Percentiles rank a stretch among this genome's conserved stretches.
These are phyloP conservation scores for Coemansia pectinata DNA, from an alignment of 192 early-diverging fungal genomes.

Conservation along the genomic window DNA sequence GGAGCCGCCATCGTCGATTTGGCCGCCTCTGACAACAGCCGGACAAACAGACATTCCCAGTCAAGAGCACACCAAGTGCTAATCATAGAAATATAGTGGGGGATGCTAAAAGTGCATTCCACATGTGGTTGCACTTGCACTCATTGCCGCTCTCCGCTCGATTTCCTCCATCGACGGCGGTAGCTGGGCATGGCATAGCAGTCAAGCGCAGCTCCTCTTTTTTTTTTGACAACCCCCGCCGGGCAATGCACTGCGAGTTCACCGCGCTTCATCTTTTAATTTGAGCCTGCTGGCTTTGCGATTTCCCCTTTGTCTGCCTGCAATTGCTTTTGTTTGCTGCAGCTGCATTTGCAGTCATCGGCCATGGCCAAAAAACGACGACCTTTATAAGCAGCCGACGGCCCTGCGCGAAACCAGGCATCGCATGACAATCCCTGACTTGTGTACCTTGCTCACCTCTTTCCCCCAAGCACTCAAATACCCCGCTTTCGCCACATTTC, in stretches of 20 bases:
- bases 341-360: slow-evolving; percentile 1
- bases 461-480: background rate
- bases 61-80: background rate
- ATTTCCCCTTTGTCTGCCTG: background rate
- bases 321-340: background rate
- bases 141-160: background rate
- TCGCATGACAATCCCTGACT: slow-evolving; percentile 2
- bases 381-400: slow-evolving; percentile 1
- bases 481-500: slow-evolving; percentile 1
- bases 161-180: background rate
- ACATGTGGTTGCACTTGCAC: background rate
- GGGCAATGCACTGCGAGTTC: slow-evolving; percentile 6
- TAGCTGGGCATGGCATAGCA: background rate
- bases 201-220: background rate
- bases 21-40: background rate
- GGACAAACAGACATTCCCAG: background rate
- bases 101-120: background rate
- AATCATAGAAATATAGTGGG: background rate
- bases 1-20: background rate
- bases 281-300: slow-evolving; percentile 8
- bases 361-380: background rate
- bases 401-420: background rate
- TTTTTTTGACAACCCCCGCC: slow-evolving; percentile 1
- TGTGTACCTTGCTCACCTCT: background rate
- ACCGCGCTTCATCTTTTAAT: slow-evolving; percentile 5